A percentile compares a stretch with the other conserved stretches of the same genome.
These are phyloP conservation scores for Fusarium cyanostomum DNA, from an alignment of 2,329 filamentous ascomycete genomes.

Conservation along the genomic window DNA sequence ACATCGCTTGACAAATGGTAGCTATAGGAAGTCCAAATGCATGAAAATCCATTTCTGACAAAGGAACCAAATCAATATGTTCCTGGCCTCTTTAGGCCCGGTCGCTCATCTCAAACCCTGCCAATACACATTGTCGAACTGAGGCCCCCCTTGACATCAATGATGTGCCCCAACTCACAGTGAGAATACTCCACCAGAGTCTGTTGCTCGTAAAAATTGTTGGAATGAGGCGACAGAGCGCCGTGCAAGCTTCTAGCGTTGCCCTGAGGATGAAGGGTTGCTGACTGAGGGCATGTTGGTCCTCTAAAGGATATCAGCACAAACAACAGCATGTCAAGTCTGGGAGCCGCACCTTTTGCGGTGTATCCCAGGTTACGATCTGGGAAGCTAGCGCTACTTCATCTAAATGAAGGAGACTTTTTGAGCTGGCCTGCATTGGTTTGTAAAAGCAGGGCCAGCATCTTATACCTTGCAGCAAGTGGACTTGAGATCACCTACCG, in stretches of 20 bases:
- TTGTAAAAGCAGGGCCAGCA: constrained; percentile 39
- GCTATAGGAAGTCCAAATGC: no score
- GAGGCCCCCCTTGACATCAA: constrained; percentile 64
- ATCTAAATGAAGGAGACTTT: constrained; percentile 39
- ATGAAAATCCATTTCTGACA: no score
- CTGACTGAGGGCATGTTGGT: constrained; percentile 59
- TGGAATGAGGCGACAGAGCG: constrained; percentile 57
- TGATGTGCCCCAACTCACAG: constrained; percentile 66
- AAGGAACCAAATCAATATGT: no score
- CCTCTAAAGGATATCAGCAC: constrained; percentile 69
- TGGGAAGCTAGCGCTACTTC: constrained; percentile 11
- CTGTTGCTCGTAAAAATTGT: constrained; percentile 62
- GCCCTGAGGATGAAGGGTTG: constrained; percentile 61
- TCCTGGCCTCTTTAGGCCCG: constrained; percentile 8
- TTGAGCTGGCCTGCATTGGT: constrained; percentile 60
- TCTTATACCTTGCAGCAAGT: accelerated
- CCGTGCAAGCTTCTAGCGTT: constrained; percentile 60
- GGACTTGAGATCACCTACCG: constrained; percentile 46
- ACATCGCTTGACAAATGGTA: no score
- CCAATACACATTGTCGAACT: constrained; percentile 11
- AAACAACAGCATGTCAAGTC: constrained; percentile 66
- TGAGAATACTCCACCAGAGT: constrained; percentile 58
- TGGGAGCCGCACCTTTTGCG: constrained; percentile 55
- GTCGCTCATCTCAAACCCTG: constrained; percentile 9
- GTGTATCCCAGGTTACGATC: constrained; percentile 47